Evolutionary conservation across 73 alveolate genomes (phyloP), one percentile per base, ranked within the genome.

Genomic region (Durusdinium trenchii): DNA sequence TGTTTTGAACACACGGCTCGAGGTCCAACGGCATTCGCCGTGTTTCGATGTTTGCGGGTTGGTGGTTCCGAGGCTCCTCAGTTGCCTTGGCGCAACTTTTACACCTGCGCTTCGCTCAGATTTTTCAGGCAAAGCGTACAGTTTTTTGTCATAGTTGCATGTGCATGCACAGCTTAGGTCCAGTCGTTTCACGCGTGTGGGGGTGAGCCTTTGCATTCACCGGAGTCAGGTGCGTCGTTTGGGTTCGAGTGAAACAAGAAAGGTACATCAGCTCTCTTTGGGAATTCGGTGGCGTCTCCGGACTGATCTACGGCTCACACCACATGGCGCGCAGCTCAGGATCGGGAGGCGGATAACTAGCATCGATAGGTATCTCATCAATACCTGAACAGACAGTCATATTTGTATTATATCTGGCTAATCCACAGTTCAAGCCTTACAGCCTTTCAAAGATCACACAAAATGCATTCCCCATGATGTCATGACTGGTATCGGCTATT

Each of bases 211-310:
- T 78, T 60, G 79, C 81, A 28, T 38, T n/a, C 86, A 43, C 9
- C 23, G n/a, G 36, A 36, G 30, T n/a, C 85, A 42, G 54, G 7
- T 1, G n/a, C 42, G 36, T 35, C 51, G 9, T 75, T 38, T 32
- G 32, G n/a, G 30, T n/a, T 0, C 7, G 76, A 30, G 32, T 26
- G 78, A 32, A 28, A 18, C 6, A 64, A 10, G 42, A 62, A 42
- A 87, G 95, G 86, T 90, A 90, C 96, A 90, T 90, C 86, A 90
- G 96, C 96, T 90, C 96, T 3, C 96, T 90, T 48, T 90, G 85
- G 86, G 96, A 90, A 86, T 90, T 90, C 28, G 96, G 96, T 45
- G 96, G 96, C 6, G 96, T 90, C 54, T 38, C 86, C 79, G 71
- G 96, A 6, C 52, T 90, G 67, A 3, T 90, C 20, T 67, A 67